phyloP scores from a whole-genome alignment of 495 filamentous ascomycete genomes.

The Daldinia bambusicola region DNA sequence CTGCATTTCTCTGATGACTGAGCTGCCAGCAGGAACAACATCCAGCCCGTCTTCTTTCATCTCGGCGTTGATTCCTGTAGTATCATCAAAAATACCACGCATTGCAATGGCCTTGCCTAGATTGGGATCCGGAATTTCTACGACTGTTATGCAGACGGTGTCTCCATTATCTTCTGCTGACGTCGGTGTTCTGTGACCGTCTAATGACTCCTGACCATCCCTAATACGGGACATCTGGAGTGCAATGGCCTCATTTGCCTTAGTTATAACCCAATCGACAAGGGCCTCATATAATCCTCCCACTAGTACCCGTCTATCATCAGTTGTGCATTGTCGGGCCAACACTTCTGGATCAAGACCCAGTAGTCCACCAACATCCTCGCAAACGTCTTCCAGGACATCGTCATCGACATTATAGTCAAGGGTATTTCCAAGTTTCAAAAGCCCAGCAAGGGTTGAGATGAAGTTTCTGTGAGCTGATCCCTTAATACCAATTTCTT shows the following conservation, averaged over 20 bases:
- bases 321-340: constrained; percentile 77
- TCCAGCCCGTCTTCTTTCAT: constrained; percentile 95
- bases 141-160: constrained; percentile 85
- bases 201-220: constrained; percentile 71
- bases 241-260: constrained; percentile 89
- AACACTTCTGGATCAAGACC: constrained; percentile 89
- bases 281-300: constrained; percentile 91
- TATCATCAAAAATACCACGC: constrained; percentile 91
- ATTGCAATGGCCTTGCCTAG: constrained; percentile 87
- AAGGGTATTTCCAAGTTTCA: constrained; percentile 91
- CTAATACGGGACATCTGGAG: constrained; percentile 72
- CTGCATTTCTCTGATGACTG: constrained; percentile 86
- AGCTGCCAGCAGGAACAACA: constrained; percentile 72
- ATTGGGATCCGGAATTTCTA: constrained; percentile 83
- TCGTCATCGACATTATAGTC: constrained; percentile 89
- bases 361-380: constrained; percentile 87
- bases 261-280: constrained; percentile 91
- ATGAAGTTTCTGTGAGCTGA: constrained; percentile 80
- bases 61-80: constrained; percentile 90
- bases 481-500: constrained; percentile 92
- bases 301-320: constrained; percentile 84
- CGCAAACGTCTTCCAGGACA: constrained; percentile 83
- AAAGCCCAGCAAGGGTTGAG: constrained; percentile 81
- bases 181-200: constrained; percentile 68
- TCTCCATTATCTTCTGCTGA: constrained; percentile 76